Evolutionary conservation across 2,329 filamentous ascomycete species (phyloP), one percentile per base, ranked within the genome.

Genomic region (Ceratocystiopsis minuta): DNA sequence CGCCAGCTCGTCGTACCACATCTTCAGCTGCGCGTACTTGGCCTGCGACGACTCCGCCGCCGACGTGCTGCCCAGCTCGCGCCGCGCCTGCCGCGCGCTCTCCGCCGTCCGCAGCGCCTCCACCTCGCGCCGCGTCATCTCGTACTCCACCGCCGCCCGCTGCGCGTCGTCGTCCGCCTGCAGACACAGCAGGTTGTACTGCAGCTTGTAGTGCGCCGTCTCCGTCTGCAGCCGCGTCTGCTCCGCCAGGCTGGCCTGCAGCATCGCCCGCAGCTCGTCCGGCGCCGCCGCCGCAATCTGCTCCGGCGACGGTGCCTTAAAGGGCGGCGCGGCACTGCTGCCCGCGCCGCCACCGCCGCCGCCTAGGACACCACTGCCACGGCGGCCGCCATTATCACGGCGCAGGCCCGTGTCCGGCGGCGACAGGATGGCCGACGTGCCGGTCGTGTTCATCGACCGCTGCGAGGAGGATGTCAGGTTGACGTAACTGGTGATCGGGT

Each of bases 41-140:
- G 58, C 24, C 24, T 68, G 67, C 43, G 68, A 64, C 17, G 67
- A 66, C 40, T 75, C 69, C 1, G 44, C 44, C 14, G 38, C 40
- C 40, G 75, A 69, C 1, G 44, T 43, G 15, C 37, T 37, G 49
- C 62, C 67, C 43, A 70, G 60, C 45, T 75, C 69, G 17, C 64
- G 65, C 37, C 67, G 65, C 4, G 69, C 69, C 46, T 78, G 75
- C 40, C 71, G 72, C 40, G 75, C 72, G 54, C 80, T 72, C 54
- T 90, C 81, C 14, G 77, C 76, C 47, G 71, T 68, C 46, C 86
- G 80, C 24, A 95, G 64, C 13, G 87, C 82, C 47, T 94, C 82
- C 16, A 93, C 80, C 59, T 95, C 86, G 17, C 81, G 72, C 47
- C 84, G 75, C n/a, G 80, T 80, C 73, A 95, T 87, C 49, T 90